Percentiles rank a stretch among this genome's conserved stretches.
phyloP scores from a whole-genome alignment of 352 stramenopile species.

The Plasmopara halstedii region DNA sequence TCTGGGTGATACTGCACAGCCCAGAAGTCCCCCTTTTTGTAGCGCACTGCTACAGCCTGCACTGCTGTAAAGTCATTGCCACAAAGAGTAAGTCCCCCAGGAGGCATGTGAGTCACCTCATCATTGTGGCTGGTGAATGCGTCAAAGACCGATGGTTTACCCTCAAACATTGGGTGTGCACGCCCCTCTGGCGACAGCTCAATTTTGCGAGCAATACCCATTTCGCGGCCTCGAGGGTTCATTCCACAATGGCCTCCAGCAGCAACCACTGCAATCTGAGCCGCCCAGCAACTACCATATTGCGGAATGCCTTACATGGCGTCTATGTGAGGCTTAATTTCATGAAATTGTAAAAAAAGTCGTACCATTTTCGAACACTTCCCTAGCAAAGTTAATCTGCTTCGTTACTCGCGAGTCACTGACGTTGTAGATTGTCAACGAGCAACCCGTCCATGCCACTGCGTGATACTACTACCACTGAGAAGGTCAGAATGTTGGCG shows the following conservation, averaged over 20 bases:
- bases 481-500: background rate
- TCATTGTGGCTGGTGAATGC: slow-evolving; percentile 80
- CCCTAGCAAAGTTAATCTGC: slow-evolving; percentile 64
- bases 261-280: slow-evolving; percentile 67
- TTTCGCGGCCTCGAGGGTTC: slow-evolving; percentile 66
- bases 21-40: slow-evolving; percentile 81
- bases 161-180: slow-evolving; percentile 75
- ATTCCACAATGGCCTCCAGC: slow-evolving; percentile 50
- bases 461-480: slow-evolving; percentile 44
- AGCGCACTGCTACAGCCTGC: slow-evolving; percentile 60
- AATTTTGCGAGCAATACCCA: slow-evolving; percentile 76
- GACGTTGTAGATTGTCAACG: slow-evolving; percentile 59
- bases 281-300: slow-evolving; percentile 77
- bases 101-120: slow-evolving; percentile 67
- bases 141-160: slow-evolving; percentile 73
- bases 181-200: slow-evolving; percentile 60
- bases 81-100: slow-evolving; percentile 46
- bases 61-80: slow-evolving; percentile 65
- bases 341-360: background rate
- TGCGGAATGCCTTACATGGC: slow-evolving; percentile 45
- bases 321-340: slow-evolving; percentile 1
- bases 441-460: slow-evolving; percentile 71
- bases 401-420: slow-evolving; percentile 54
- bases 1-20: slow-evolving; percentile 79
- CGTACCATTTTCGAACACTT: slow-evolving; percentile 54